These are phyloP conservation scores for Venustampulla echinocandica DNA, from an alignment of 495 filamentous ascomycete species.

Conservation along the genomic window DNA sequence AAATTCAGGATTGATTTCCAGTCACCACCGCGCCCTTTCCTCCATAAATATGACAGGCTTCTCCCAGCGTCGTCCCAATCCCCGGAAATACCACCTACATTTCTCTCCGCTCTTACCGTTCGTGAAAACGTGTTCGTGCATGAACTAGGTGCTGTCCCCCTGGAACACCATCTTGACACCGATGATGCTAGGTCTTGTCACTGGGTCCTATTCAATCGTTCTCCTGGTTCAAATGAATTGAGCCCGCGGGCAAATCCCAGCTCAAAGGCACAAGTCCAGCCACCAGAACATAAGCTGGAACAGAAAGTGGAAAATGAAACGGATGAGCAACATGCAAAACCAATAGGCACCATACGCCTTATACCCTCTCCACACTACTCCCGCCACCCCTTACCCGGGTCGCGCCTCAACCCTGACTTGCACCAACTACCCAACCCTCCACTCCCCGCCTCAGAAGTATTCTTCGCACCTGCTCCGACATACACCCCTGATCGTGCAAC, in stretches of 20 bases:
- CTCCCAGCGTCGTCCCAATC: conserved; percentile 33
- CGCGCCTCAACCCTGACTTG: conserved; percentile 20
- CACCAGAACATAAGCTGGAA: too few relatives aligned
- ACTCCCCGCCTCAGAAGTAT: background rate
- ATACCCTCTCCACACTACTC: conserved; percentile 63
- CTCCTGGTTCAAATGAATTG: too few relatives aligned
- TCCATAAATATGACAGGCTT: conserved; percentile 30
- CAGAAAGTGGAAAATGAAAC: conserved; percentile 8
- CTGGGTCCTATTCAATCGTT: conserved; percentile 55
- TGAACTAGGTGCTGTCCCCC: conserved; percentile 55
- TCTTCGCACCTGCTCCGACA: conserved; percentile 13
- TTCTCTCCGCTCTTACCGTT: conserved; percentile 66
- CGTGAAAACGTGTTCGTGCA: conserved; percentile 66
- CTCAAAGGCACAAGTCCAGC: too few relatives aligned
- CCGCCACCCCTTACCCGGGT: conserved; percentile 35
- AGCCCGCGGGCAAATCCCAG: too few relatives aligned
- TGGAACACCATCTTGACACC: conserved; percentile 62
- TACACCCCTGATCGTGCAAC: conserved; percentile 30
- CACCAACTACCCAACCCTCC: background rate
- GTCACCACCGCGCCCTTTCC: conserved; percentile 31
- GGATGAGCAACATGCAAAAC: conserved; percentile 22
- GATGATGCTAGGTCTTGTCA: conserved; percentile 73
- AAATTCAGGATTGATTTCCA: conserved; percentile 38
- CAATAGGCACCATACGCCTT: conserved; percentile 65
- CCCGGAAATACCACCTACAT: conserved; percentile 42